Percentiles rank a stretch among this genome's conserved stretches.
phyloP scores from a whole-genome alignment of 2,329 filamentous ascomycete genomes.

The Fusarium sp. region DNA sequence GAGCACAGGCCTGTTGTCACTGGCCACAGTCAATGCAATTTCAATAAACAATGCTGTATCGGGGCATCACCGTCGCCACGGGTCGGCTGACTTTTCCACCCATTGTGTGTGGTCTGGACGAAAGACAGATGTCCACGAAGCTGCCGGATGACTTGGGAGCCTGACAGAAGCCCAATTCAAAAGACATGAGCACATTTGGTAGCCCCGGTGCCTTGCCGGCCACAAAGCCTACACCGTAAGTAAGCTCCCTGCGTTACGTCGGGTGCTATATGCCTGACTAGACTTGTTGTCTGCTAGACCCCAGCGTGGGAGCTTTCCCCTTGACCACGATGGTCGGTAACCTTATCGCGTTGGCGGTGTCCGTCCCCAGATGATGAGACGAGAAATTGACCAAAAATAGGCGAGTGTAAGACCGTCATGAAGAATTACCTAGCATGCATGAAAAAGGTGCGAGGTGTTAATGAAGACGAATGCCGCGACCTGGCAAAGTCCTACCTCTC shows the following conservation, averaged over 20 bases:
- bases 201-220: slow-evolving; percentile 74
- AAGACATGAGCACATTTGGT: slow-evolving; percentile 73
- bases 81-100: slow-evolving; percentile 34
- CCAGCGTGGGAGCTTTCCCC: slow-evolving; percentile 90
- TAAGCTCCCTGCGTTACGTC: slow-evolving; percentile 48
- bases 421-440: slow-evolving; percentile 87
- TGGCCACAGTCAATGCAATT: slow-evolving; percentile 35
- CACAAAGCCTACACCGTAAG: slow-evolving; percentile 77
- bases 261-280: slow-evolving; percentile 22
- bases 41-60: slow-evolving; percentile 29
- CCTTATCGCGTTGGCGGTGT: not conserved
- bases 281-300: slow-evolving; percentile 65
- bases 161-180: slow-evolving; percentile 24
- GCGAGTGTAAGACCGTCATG: slow-evolving; percentile 95
- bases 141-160: slow-evolving; percentile 12
- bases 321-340: slow-evolving; percentile 82
- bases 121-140: slow-evolving; percentile 19
- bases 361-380: not conserved
- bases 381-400: slow-evolving; percentile 56
- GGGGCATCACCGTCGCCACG: slow-evolving; percentile 36
- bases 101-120: not conserved
- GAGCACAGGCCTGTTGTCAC: slow-evolving; percentile 20
- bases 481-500: slow-evolving; percentile 89
- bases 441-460: slow-evolving; percentile 84
- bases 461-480: slow-evolving; percentile 85